Conservation (phyloP, 371 early-diverging fungal genomes). For the Amoeboradix gromovi region DNA sequence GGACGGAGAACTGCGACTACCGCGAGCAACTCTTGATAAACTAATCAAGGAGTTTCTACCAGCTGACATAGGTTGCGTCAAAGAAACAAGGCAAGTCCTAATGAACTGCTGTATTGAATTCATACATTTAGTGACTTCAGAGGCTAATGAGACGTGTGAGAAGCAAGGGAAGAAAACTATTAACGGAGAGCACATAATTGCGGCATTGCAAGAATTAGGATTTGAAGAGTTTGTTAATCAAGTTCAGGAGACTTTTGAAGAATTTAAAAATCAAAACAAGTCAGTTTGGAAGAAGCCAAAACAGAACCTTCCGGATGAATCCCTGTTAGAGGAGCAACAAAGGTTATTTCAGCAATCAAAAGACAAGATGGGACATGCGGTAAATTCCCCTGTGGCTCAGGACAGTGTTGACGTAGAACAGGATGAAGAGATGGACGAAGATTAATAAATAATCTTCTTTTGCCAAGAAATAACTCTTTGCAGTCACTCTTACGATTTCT, state of each 20-base stretch:
- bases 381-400: background rate
- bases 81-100: slow-evolving; percentile 77
- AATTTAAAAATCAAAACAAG: background rate
- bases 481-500: too few species aligned
- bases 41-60: slow-evolving; percentile 84
- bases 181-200: slow-evolving; percentile 76
- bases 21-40: slow-evolving; percentile 74
- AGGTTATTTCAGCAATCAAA: background rate
- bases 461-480: too few species aligned
- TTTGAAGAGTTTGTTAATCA: background rate
- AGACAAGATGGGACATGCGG: background rate
- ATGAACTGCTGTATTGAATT: slow-evolving; percentile 57
- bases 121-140: slow-evolving; percentile 20
- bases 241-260: background rate
- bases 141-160: slow-evolving; percentile 90
- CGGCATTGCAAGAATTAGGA: slow-evolving; percentile 40
- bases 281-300: background rate
- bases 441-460: background rate
- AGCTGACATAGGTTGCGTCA: slow-evolving; percentile 51
- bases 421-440: background rate
- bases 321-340: background rate
- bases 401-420: background rate
- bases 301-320: background rate
- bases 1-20: background rate
- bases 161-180: slow-evolving; percentile 92